Evolutionary conservation across 371 early-diverging fungal species (phyloP).

Genomic region (Mucor lusitanicus): DNA sequence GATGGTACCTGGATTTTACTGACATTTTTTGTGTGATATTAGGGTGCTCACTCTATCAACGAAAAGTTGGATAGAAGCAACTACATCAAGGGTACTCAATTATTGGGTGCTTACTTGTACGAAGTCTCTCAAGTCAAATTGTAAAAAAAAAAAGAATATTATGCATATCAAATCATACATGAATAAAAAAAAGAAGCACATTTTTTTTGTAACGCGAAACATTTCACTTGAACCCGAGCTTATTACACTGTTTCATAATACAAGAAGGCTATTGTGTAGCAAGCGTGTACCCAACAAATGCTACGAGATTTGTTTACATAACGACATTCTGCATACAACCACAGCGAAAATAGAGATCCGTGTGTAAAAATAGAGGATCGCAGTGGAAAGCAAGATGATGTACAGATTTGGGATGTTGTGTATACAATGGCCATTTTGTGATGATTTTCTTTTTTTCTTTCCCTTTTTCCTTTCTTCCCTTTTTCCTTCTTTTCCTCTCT

Average conservation of each 20-base stretch:
- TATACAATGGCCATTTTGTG: not conserved
- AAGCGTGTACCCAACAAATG: not conserved
- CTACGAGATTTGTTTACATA: not conserved
- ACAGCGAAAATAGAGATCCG: not conserved
- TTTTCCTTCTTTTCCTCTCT: not conserved
- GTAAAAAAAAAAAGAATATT: not conserved
- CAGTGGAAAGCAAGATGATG: not conserved
- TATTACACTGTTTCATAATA: not conserved
- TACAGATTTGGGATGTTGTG: not conserved
- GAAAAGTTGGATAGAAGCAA: conserved; percentile 94
- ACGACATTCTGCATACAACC: not conserved
- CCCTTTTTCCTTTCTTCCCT: not conserved
- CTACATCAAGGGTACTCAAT: conserved; percentile 93
- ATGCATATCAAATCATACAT: not conserved
- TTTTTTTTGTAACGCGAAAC: not conserved
- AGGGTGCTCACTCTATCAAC: conserved; percentile 97
- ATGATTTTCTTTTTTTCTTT: not conserved
- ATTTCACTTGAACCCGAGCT: not conserved
- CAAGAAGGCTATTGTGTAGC: not conserved
- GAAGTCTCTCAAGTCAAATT: conserved; percentile 66
- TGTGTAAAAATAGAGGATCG: not conserved
- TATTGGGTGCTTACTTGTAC: conserved; percentile 88
- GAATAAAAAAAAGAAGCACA: not conserved
- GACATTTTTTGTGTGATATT: conserved; percentile 5
- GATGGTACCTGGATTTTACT: not conserved